Evolutionary conservation across 2,329 filamentous ascomycete species (phyloP), one percentile per base, ranked within the genome.

Genomic region (Cladosporium sp.): DNA sequence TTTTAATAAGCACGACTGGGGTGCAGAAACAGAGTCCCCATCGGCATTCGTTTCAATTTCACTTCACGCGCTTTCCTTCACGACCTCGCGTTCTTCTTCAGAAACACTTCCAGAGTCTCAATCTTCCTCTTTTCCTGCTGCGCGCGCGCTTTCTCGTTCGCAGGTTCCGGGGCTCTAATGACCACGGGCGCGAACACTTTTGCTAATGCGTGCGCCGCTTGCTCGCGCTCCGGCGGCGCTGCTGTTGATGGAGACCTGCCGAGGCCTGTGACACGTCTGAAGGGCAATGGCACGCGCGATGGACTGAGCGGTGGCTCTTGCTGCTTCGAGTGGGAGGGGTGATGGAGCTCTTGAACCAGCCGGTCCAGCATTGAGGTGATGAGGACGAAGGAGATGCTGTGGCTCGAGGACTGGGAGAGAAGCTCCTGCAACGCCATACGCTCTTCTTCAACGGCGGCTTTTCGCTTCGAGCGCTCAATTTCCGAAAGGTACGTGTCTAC

Each of bases 341-440:
- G 57, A 50, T 73, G 70, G 6, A 84, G 68, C 60, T 85, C 82
- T 29, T 73, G 72, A 22, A 76, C 70, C 32, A 86, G 75, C 9
- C 78, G 75, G 18, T 77, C 76, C 9, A 96, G 76, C 69, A 90
- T 91, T 7, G 88, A 84, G 0, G 86, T 89, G 13, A 96, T 73
- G 57, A 96, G 90, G 2, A 95, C 87, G 62, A 96, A 95, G 0
- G 87, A 86, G 50, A 96, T 91, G 64, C 89, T 93, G 69, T 95
- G 86, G 43, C 85, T 85, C 0, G 89, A 87, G 0, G 82, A 78
- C 2, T 79, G 74, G 0, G 85, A 80, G 2, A 96, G 77, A 2
- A 85, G 78, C 58, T 96, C 91, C 4, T 96, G 80, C 1, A 93
- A 71, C 65, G 73, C 75, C 34, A 76, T 75, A 54, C 80, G 78